Evolutionary conservation across 83 land plant species (phyloP).

Genomic region (Isoetes engelmannii): DNA sequence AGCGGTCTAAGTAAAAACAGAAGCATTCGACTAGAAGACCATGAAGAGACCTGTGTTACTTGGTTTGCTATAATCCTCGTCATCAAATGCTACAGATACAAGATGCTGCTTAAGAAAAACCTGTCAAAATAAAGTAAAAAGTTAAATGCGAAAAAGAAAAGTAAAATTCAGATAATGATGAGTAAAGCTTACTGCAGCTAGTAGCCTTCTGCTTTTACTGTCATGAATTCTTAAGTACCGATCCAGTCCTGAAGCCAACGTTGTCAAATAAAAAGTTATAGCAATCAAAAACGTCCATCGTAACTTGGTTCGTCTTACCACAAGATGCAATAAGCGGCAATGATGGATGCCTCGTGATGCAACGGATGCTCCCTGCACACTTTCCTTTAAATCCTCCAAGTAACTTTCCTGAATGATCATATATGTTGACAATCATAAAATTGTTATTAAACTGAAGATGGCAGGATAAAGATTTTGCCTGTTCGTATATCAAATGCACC

Average conservation of each 20-base stretch:
- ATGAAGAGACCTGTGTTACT: no score
- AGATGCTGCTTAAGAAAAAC: slow-evolving; percentile 8
- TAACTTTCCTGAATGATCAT: slow-evolving; percentile 50
- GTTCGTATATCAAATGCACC: slow-evolving; percentile 94
- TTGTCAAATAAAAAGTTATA: neutral
- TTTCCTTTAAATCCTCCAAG: slow-evolving; percentile 77
- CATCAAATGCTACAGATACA: neutral
- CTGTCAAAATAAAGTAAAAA: neutral
- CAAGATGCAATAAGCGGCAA: slow-evolving; percentile 83
- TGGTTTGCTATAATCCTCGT: neutral
- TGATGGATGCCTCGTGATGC: slow-evolving; percentile 72
- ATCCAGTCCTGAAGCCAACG: neutral
- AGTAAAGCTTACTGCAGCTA: neutral
- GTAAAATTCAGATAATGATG: neutral
- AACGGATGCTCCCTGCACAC: slow-evolving; percentile 83
- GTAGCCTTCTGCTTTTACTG: neutral
- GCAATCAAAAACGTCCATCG: neutral
- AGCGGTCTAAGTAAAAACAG: no score
- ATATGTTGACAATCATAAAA: neutral
- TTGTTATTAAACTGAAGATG: no score
- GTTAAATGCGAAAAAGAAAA: neutral
- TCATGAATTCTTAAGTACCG: slow-evolving; percentile 6
- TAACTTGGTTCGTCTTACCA: slow-evolving; percentile 40
- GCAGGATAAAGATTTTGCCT: slow-evolving; percentile 32
- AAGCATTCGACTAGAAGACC: no score